Base-by-base conservation (phyloP, 73 alveolate genomes). In the Paramecium primaurelia region DNA sequence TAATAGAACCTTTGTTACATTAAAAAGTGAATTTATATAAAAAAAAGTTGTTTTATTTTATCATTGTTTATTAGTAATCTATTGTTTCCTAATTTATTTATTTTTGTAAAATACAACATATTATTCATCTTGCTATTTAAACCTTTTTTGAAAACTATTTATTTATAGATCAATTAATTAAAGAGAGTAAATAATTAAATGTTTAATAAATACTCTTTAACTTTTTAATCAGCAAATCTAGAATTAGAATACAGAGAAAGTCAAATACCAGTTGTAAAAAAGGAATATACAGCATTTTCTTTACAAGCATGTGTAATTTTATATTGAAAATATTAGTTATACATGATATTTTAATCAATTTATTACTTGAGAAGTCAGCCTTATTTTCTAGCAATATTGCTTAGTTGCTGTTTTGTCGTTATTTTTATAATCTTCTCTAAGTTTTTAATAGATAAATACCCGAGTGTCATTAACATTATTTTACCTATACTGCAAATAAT, bases 211-310 rank as follows among this genome's bases (percentile, higher is more conserved):
- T 73, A 37, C 28, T 18, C 59, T 40, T 18, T 73, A 22, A 73
- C 60, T 40, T 73, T 73, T n/a, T 16, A 73, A 73, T 73, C 68
- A 16, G 32, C 20, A 2, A 37, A 36, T 22, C 18, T 73, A 73
- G 87, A 73, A 37, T 36, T 37, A 38, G 87, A 73, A 20, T 73
- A 73, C 14, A 73, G 87, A 73, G 58, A 73, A 38, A 73, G 68
- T 18, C 47, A 73, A 73, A 40, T 22, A 18, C 59, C 87, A 8
- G 59, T 73, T 36, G 59, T 73, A n/a, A 73, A 73, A 73, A 37
- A 12, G 40, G 9, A 73, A 12, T 73, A 37, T 73, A 36, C 87
- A n/a, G 68, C 87, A 37, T 73, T 73, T 40, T 8, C 87, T n/a
- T 14, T 37, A 37, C 40, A 73, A 73, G 64, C 37, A 14, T 73